These are phyloP conservation scores for Globisporangium orthogonon DNA, from an alignment of 352 stramenopile species.

Conservation along the genomic window DNA sequence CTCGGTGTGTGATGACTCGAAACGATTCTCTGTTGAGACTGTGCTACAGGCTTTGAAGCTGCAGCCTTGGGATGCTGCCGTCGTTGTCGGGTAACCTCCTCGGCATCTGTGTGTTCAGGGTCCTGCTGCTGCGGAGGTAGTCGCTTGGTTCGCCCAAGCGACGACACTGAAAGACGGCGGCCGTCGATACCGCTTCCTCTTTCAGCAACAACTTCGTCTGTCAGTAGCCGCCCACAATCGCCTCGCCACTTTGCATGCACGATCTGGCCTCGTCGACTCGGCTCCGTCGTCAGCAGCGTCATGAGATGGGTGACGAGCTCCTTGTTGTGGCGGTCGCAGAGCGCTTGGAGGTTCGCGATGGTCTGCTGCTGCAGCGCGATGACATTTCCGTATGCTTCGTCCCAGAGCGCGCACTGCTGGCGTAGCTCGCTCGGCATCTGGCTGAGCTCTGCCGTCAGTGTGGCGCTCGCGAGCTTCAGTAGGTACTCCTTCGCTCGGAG, in stretches of 20 bases:
- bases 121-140: slow-evolving; percentile 56
- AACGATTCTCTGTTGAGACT: neutral
- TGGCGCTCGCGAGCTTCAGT: slow-evolving; percentile 38
- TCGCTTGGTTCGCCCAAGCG: neutral
- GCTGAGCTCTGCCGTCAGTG: slow-evolving; percentile 9
- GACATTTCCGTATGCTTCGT: slow-evolving; percentile 73
- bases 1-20: too few species aligned
- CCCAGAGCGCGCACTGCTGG: slow-evolving; percentile 36
- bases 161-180: neutral
- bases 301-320: slow-evolving; percentile 47
- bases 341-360: slow-evolving; percentile 41
- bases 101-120: slow-evolving; percentile 20
- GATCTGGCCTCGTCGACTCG: slow-evolving; percentile 18
- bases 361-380: slow-evolving; percentile 74
- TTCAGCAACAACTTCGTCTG: neutral
- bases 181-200: neutral
- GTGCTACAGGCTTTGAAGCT: neutral
- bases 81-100: neutral
- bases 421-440: slow-evolving; percentile 24
- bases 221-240: neutral
- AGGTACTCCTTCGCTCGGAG: slow-evolving; percentile 63
- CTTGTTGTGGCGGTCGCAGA: slow-evolving; percentile 43
- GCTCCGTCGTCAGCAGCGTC: slow-evolving; percentile 43
- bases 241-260: slow-evolving; percentile 9
- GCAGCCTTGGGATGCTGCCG: neutral